phyloP scores from a whole-genome alignment of 1,139 yeast genomes.

The Debaryomyces fabryi region DNA sequence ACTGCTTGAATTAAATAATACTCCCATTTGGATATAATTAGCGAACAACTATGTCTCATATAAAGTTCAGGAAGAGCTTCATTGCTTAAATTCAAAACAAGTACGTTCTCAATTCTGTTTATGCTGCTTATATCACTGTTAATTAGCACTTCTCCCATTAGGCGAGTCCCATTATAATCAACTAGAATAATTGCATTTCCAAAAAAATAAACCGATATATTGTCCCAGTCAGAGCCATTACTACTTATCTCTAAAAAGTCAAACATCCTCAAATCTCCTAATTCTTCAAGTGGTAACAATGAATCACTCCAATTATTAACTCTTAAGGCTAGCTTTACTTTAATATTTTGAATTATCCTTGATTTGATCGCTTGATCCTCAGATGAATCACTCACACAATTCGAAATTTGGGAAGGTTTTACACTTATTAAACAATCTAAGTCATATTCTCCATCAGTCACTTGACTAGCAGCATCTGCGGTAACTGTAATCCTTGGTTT shows the following conservation, averaged over 20 bases:
- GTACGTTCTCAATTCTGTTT: constrained; percentile 26
- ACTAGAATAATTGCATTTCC: constrained; percentile 41
- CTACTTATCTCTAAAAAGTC: constrained; percentile 46
- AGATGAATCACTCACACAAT: constrained; percentile 11
- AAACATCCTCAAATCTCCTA: constrained; percentile 41
- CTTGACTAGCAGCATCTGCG: constrained; percentile 14
- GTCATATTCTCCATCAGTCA: constrained; percentile 16
- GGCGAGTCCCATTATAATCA: constrained; percentile 25
- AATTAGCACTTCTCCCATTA: constrained; percentile 36
- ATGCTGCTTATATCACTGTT: constrained; percentile 34
- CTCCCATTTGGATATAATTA: constrained; percentile 48
- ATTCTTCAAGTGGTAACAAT: constrained; percentile 18
- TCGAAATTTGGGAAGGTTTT: constrained; percentile 29
- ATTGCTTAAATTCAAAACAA: constrained; percentile 42
- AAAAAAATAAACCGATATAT: constrained; percentile 42
- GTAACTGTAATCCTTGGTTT: constrained; percentile 9
- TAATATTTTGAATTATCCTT: constrained; percentile 13
- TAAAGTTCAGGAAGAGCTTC: constrained; percentile 51
- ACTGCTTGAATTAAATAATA: constrained; percentile 26
- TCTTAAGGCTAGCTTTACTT: background rate
- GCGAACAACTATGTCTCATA: constrained; percentile 34
- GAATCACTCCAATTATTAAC: constrained; percentile 9
- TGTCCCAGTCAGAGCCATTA: constrained; percentile 40
- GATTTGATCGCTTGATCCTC: constrained; percentile 18
- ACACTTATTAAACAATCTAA: constrained; percentile 28